A percentile compares a stretch with the other conserved stretches of the same genome.
Evolutionary conservation across 768 basidiomycete genomes (phyloP).

Genomic region (Pulveroboletus ravenelii): DNA sequence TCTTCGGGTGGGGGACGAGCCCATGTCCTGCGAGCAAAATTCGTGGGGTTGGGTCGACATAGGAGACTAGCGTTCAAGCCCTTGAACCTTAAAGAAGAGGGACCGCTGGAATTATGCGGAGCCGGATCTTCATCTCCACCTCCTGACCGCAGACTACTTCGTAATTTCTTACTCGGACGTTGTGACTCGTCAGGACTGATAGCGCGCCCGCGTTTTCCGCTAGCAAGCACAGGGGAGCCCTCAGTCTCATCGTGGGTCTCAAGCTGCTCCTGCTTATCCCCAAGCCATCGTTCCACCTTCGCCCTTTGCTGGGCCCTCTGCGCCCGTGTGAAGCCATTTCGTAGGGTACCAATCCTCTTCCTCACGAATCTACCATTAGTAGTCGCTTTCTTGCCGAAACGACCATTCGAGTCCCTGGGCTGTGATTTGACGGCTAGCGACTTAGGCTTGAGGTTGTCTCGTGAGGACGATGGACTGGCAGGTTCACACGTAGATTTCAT

Average conservation of each 20-base stretch:
- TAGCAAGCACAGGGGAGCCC: slow-evolving; percentile 9
- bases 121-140: slow-evolving; percentile 26
- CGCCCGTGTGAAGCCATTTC: slow-evolving; percentile 31
- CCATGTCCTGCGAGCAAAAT: slow-evolving; percentile 58
- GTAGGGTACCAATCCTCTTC: slow-evolving; percentile 27
- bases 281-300: slow-evolving; percentile 38
- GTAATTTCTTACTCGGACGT: slow-evolving; percentile 26
- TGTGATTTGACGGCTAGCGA: slow-evolving; percentile 46
- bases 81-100: slow-evolving; percentile 27
- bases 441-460: slow-evolving; percentile 33
- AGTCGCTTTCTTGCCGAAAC: slow-evolving; percentile 60
- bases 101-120: slow-evolving; percentile 24
- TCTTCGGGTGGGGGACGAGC: slow-evolving; percentile 36
- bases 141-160: slow-evolving; percentile 16
- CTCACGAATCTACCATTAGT: slow-evolving; percentile 43
- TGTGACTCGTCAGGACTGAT: slow-evolving; percentile 21
- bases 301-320: slow-evolving; percentile 40
- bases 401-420: slow-evolving; percentile 59
- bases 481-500: slow-evolving; percentile 20
- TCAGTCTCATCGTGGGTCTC: slow-evolving; percentile 12
- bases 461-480: slow-evolving; percentile 23
- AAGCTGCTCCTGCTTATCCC: slow-evolving; percentile 19
- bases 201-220: slow-evolving; percentile 22
- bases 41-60: slow-evolving; percentile 57
- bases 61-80: slow-evolving; percentile 43